Conservation (phyloP, 768 basidiomycete species). For the Hypholoma fasciculare region DNA sequence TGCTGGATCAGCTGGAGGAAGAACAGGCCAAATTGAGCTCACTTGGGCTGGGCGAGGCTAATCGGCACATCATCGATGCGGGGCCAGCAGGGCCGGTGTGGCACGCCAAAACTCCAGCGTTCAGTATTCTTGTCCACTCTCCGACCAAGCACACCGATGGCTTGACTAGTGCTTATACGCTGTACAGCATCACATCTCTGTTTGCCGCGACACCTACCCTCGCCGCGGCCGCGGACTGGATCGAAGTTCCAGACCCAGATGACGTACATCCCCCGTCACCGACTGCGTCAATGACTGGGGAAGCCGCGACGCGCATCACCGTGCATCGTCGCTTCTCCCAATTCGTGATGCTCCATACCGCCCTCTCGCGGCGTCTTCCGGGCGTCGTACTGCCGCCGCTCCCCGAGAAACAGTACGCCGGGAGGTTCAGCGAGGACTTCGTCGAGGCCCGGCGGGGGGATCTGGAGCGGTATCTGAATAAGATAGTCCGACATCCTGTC, state of each 20-base stretch:
- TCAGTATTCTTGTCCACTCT: constrained; percentile 76
- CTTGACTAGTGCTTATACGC: constrained; percentile 69
- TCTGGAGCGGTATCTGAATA: constrained; percentile 74
- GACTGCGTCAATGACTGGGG: constrained; percentile 12
- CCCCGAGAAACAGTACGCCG: constrained; percentile 84
- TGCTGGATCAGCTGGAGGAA: constrained; percentile 40
- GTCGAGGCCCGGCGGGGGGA: constrained; percentile 82
- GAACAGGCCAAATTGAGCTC: constrained; percentile 35
- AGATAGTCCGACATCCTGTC: constrained; percentile 73
- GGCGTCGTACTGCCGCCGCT: constrained; percentile 80
- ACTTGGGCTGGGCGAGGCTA: constrained; percentile 55
- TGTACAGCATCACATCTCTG: constrained; percentile 77
- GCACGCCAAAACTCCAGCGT: constrained; percentile 71
- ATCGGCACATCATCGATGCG: constrained; percentile 69
- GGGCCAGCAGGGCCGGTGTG: constrained; percentile 72
- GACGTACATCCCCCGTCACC: constrained; percentile 23
- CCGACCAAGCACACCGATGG: constrained; percentile 73
- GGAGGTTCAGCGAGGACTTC: constrained; percentile 78
- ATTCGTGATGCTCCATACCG: constrained; percentile 76
- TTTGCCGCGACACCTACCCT: constrained; percentile 38
- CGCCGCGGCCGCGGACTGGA: constrained; percentile 21
- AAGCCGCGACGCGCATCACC: constrained; percentile 57
- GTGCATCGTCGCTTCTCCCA: constrained; percentile 85
- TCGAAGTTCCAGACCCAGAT: constrained; percentile 24
- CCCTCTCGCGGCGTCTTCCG: constrained; percentile 66